These are phyloP conservation scores for Dalechampia spathulata DNA, from an alignment of 441 rosid genomes.

Conservation along the genomic window DNA sequence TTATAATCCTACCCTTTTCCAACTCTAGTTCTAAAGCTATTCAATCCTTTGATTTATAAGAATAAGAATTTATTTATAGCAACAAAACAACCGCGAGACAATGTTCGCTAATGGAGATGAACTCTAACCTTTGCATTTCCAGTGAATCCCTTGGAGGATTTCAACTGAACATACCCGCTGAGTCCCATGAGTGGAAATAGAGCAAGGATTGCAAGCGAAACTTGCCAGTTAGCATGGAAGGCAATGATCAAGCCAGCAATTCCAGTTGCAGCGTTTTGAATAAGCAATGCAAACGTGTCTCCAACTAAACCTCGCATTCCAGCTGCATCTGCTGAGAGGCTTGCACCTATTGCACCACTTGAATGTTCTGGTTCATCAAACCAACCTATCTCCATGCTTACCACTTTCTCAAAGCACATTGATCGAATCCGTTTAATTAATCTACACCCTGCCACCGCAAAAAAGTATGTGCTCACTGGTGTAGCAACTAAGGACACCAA, in stretches of 20 bases:
- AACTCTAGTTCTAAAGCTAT: no score
- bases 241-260: slow-evolving; percentile 55
- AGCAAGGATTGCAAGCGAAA: slow-evolving; percentile 45
- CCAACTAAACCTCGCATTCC: slow-evolving; percentile 46
- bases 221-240: slow-evolving; percentile 55
- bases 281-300: slow-evolving; percentile 41
- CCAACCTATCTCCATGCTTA: slow-evolving; percentile 68
- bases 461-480: slow-evolving; percentile 42
- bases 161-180: slow-evolving; percentile 45
- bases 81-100: not conserved
- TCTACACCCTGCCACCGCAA: slow-evolving; percentile 57
- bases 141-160: slow-evolving; percentile 54
- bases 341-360: slow-evolving; percentile 62
- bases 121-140: slow-evolving; percentile 50
- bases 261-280: slow-evolving; percentile 43
- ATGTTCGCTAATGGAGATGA: not conserved
- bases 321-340: slow-evolving; percentile 65
- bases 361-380: slow-evolving; percentile 58
- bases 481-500: slow-evolving; percentile 34
- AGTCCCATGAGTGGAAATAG: slow-evolving; percentile 47
- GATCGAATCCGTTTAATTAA: slow-evolving; percentile 44
- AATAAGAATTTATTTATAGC: no score
- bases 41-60: no score
- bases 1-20: no score
- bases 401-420: slow-evolving; percentile 69